Evolutionary conservation across 2,329 filamentous ascomycete genomes (phyloP).

Genomic region (Paecilomyces sp.): DNA sequence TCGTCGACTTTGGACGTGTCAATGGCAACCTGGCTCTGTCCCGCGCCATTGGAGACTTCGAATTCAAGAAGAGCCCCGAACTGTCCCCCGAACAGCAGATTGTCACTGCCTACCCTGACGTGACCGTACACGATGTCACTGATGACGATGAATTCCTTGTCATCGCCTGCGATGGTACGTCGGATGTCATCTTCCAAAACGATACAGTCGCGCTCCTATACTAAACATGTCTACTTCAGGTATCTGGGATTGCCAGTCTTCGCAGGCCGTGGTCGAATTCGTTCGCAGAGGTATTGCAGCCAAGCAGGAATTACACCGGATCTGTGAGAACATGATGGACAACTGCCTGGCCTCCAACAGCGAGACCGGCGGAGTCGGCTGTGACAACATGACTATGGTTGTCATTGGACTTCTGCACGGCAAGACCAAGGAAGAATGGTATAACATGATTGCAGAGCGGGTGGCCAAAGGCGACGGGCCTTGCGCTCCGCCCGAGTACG

Average conservation of each 20-base stretch:
- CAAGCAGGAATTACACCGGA: conserved; percentile 88
- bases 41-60: conserved; percentile 95
- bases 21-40: conserved; percentile 97
- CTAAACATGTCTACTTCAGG: conserved; percentile 46
- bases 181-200: no score
- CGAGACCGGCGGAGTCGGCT: conserved; percentile 94
- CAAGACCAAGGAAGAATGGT: conserved; percentile 96
- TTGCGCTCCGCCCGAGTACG: conserved; percentile 98
- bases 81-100: conserved; percentile 98
- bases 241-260: conserved; percentile 99
- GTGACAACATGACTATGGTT: conserved; percentile 99
- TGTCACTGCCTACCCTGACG: conserved; percentile 92
- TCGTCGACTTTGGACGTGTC: conserved; percentile 96
- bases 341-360: conserved; percentile 97
- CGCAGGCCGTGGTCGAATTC: conserved; percentile 94
- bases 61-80: conserved; percentile 99
- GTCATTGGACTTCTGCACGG: conserved; percentile 84
- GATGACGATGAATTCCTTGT: conserved; percentile 95
- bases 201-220: conserved; percentile 1
- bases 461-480: conserved; percentile 96
- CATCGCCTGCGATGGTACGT: conserved; percentile 82
- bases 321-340: conserved; percentile 99
- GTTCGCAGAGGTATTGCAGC: conserved; percentile 92
- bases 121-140: conserved; percentile 80
- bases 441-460: conserved; percentile 86